Conservation (phyloP, 768 basidiomycete species). For the Hortiboletus campestris region DNA sequence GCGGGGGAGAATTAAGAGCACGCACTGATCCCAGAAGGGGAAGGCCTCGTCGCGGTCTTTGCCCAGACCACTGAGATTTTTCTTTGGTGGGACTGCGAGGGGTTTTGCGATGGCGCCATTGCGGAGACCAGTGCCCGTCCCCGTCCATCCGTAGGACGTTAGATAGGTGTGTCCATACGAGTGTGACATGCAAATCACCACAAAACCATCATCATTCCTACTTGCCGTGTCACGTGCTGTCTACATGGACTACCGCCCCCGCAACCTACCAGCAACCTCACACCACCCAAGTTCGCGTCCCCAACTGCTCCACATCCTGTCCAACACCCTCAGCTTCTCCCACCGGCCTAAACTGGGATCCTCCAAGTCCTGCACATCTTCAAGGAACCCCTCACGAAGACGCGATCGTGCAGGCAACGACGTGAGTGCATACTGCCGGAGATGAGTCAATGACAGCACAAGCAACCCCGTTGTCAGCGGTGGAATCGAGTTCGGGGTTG, state of each 20-base stretch:
- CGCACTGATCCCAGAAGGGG: slow-evolving; percentile 98
- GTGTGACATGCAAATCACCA: slow-evolving; percentile 7
- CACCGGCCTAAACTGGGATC: slow-evolving; percentile 62
- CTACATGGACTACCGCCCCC: slow-evolving; percentile 1
- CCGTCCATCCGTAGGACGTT: slow-evolving; percentile 83
- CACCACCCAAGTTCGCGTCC: slow-evolving; percentile 65
- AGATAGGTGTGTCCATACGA: slow-evolving; percentile 61
- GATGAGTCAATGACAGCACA: slow-evolving; percentile 63
- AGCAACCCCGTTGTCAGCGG: slow-evolving; percentile 72
- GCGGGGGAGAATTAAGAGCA: slow-evolving; percentile 8
- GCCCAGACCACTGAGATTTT: slow-evolving; percentile 80
- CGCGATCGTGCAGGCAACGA: slow-evolving; percentile 57
- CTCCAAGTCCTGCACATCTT: slow-evolving; percentile 82
- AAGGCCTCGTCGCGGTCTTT: slow-evolving; percentile 94
- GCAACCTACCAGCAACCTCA: slow-evolving; percentile 26
- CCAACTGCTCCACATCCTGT: slow-evolving; percentile 91
- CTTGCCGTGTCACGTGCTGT: slow-evolving; percentile 6
- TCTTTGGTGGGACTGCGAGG: slow-evolving; percentile 78
- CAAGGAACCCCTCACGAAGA: slow-evolving; percentile 75
- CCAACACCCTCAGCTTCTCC: slow-evolving; percentile 75
- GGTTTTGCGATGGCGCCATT: slow-evolving; percentile 77
- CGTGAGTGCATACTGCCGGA: slow-evolving; percentile 62
- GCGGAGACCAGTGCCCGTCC: slow-evolving; percentile 82
- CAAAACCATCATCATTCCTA: background rate
- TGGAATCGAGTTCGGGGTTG: slow-evolving; percentile 27